Base-by-base conservation (phyloP, 2,329 filamentous ascomycete species). In the Sclerotinia sclerotiorum region DNA sequence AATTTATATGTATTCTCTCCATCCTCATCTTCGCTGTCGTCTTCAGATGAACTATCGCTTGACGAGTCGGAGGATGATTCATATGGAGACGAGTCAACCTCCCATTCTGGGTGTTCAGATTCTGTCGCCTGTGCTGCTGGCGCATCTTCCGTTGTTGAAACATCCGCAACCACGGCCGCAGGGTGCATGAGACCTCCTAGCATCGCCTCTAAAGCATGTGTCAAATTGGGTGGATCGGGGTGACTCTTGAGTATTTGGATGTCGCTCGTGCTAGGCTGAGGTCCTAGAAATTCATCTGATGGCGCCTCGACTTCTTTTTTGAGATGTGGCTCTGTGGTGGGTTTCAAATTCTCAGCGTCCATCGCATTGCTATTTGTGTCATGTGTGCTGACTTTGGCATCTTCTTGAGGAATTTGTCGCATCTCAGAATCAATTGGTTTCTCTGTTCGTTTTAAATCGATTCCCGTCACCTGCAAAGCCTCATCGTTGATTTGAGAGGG, bases 61-160 rank as follows among this genome's bases (percentile, higher is more conserved):
- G 85, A 91, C 5, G 89, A 76, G 61, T 76, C 83, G 65, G 82
- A 82, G 0, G 86, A 91, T 7, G 89, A 91, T 75, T 89, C 87
- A 75, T 90, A 90, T 0, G 90, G 90, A 0, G 90, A 92, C 1
- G 90, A 93, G 75, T 94, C 91, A 10, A 84, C 81, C 76, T 97
- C 92, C 92, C 93, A 98, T 78, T 97, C 94, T 3, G 90, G 89
- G 56, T 90, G 83, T 15, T 80, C 82, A 21, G 69, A 67, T 70
- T 75, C 70, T 24, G 32, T 62, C 49, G 67, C 51, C 35, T 51
- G 32, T 35, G 65, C 48, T 46, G 35, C 57, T 2, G 63, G 35
- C 32, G n/a, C 39, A 19, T 24, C 42, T 24, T 46, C 58, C n/a
- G 39, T n/a, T 15, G n/a, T 39, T n/a, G 27, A 15, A 11, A 54